Evolutionary conservation across 148 eudicot species (phyloP).

Genomic region (Spergularia marina): DNA sequence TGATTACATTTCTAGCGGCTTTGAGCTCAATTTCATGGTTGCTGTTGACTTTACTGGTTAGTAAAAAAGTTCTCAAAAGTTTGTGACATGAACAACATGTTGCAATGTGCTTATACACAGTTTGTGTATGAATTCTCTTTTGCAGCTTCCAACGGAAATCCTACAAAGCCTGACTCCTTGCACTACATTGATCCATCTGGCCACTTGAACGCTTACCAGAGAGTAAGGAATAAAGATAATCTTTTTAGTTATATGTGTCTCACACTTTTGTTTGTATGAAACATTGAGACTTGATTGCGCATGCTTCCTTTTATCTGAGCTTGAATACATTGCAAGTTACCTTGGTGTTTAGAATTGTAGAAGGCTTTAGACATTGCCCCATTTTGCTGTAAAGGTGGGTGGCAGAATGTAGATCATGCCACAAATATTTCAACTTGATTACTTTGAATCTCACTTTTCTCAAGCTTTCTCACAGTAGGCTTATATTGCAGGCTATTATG

Average conservation of each 20-base stretch:
- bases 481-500: slow-evolving; percentile 66
- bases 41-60: slow-evolving; percentile 98
- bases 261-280: neutral
- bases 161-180: slow-evolving; percentile 57
- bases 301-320: neutral
- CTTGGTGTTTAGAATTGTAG: too few relatives aligned
- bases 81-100: neutral
- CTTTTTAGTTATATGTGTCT: neutral
- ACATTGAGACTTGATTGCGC: too few relatives aligned
- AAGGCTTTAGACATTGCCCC: neutral
- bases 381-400: neutral
- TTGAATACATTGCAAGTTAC: neutral
- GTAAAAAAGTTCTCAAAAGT: neutral
- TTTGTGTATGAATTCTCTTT: slow-evolving; percentile 6
- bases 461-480: neutral
- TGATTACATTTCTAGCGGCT: slow-evolving; percentile 93
- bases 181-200: slow-evolving; percentile 89
- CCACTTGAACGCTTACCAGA: slow-evolving; percentile 82
- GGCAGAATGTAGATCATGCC: neutral
- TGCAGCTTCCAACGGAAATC: slow-evolving; percentile 85
- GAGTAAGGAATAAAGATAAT: slow-evolving; percentile 57
- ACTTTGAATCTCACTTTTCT: neutral
- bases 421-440: neutral
- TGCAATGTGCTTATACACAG: neutral
- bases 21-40: slow-evolving; percentile 59